Base-by-base conservation (phyloP, 148 eudicot genomes). In the Rhododendron vialii region DNA sequence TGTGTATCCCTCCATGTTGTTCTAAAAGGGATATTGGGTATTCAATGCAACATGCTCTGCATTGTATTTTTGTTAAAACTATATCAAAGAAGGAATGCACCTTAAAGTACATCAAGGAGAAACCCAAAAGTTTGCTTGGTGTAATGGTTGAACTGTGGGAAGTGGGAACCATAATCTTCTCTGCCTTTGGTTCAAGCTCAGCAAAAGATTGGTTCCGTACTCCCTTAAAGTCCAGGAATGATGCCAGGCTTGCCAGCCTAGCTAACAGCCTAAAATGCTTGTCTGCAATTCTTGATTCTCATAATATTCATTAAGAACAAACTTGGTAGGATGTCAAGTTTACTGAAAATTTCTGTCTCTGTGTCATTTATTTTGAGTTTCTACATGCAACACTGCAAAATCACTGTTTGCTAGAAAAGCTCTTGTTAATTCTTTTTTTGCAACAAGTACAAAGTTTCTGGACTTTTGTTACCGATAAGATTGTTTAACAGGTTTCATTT, bases 221-320 rank as follows among this genome's bases (percentile, higher is more conserved):
- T 81, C 47, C 9, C 26, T 18, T 69, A 67, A 69, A 45, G 3
- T 30, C 59, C 45, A 15, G 59, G 78, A 67, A 76, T 69, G 59
- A 69, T 47, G 61, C 55, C 78, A 69, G 78, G 61, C 43, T 83
- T 69, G 61, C 55, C 45, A 69, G 78, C 78, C 59, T 83, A 13
- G 43, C 55, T 15, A 69, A 41, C 43, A 41, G 7, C 43, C 45
- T 41, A 41, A 83, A 61, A 67, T 45, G 61, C 30, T 41, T 83
- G 78, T 28, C 57, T 69, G 28, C 59, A 43, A 17, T 67, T 48
- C 17, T 67, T 48, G 59, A n/a, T 26, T 47, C 20, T 71, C 75
- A 69, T 15, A 71, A 71, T 30, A 5, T 33, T 14, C 18, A 30
- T 69, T 12, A 69, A 26, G 33, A 67, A 26, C 33, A 67, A 26